Conservation (phyloP, 371 early-diverging fungal genomes). For the Mortierella sp. region DNA sequence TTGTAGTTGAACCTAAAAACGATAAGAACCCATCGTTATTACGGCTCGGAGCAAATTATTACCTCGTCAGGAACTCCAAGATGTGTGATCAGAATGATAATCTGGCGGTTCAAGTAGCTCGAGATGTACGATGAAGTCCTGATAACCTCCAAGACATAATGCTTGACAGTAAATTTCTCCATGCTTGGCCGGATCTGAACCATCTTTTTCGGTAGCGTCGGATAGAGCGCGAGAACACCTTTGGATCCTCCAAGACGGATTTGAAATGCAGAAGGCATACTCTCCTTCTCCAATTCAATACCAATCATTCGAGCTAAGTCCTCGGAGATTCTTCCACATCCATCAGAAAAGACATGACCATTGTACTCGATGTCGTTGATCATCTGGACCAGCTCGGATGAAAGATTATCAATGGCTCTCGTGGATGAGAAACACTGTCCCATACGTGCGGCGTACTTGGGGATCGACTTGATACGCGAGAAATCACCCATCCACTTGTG, state of each 20-base stretch:
- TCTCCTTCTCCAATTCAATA: constrained; percentile 58
- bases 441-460: constrained; percentile 79
- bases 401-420: constrained; percentile 57
- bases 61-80: constrained; percentile 70
- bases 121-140: constrained; percentile 64
- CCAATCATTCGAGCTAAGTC: constrained; percentile 65
- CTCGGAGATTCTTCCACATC: constrained; percentile 79
- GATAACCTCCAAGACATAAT: constrained; percentile 72
- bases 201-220: constrained; percentile 13
- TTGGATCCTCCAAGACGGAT: constrained; percentile 86
- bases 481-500: constrained; percentile 82
- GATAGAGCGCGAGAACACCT: constrained; percentile 67
- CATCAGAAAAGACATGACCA: constrained; percentile 81
- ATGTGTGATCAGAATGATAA: constrained; percentile 72
- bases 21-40: not conserved
- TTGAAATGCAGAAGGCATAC: constrained; percentile 80
- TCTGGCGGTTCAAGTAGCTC: constrained; percentile 79
- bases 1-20: not conserved
- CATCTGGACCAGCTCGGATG: constrained; percentile 53
- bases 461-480: constrained; percentile 70
- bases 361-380: constrained; percentile 69
- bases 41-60: not conserved
- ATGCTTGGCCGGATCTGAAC: constrained; percentile 74
- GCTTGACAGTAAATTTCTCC: constrained; percentile 72
- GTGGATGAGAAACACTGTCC: constrained; percentile 84